Conservation (phyloP, 805 yeast species). For the Schwanniomyces occidentalis region DNA sequence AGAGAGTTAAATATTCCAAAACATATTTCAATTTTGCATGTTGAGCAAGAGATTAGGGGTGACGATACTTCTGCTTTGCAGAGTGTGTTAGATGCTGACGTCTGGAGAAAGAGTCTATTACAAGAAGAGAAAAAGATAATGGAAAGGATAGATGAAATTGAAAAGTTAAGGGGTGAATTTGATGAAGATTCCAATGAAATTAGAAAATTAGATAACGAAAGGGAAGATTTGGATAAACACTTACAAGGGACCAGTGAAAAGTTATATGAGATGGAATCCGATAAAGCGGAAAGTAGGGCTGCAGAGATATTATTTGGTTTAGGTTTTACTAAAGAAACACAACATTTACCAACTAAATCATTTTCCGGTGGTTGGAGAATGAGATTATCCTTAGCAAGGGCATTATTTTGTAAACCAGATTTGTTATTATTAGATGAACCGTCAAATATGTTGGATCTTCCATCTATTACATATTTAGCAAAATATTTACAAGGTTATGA, state of each 20-base stretch:
- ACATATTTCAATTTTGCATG: constrained; percentile 93
- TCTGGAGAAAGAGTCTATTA: constrained; percentile 91
- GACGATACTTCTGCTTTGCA: constrained; percentile 90
- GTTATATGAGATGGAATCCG: constrained; percentile 90
- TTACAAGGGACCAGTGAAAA: constrained; percentile 80
- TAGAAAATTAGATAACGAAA: constrained; percentile 82
- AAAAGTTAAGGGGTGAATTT: constrained; percentile 64
- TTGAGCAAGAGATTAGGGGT: constrained; percentile 95
- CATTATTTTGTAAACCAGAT: constrained; percentile 96
- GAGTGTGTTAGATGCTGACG: constrained; percentile 98
- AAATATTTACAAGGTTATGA: constrained; percentile 87
- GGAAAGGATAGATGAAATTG: constrained; percentile 76
- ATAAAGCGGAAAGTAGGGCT: constrained; percentile 96
- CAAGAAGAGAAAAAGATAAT: constrained; percentile 73
- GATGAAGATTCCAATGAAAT: constrained; percentile 75
- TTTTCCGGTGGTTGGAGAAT: constrained; percentile 99
- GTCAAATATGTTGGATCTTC: constrained; percentile 99
- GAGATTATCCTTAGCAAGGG: constrained; percentile 98
- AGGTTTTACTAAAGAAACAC: constrained; percentile 90
- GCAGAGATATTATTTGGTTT: constrained; percentile 90
- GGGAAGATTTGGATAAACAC: constrained; percentile 79
- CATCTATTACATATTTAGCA: constrained; percentile 92
- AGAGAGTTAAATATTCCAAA: constrained; percentile 94
- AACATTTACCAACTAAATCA: constrained; percentile 76
- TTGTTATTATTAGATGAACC: constrained; percentile 94